phyloP scores from a whole-genome alignment of 495 filamentous ascomycete species.

The Aspergillus biplanus region DNA sequence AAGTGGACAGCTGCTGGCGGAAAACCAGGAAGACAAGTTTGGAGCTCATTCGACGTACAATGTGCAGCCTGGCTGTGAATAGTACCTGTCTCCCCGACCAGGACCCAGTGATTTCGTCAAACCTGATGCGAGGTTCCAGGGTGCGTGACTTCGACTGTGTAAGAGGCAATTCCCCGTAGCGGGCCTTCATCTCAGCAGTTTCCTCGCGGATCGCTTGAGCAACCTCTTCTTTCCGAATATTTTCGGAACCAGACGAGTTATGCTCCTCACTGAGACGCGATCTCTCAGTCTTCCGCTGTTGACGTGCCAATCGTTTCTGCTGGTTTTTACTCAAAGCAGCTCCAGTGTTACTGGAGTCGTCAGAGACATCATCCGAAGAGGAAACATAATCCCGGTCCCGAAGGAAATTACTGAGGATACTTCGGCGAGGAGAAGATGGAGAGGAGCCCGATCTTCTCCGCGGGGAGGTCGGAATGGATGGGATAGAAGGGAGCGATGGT shows the following conservation, averaged over 20 bases:
- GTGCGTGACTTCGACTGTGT: constrained; percentile 50
- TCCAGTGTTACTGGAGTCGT: constrained; percentile 39
- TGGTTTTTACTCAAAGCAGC: constrained; percentile 56
- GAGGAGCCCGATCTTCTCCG: constrained; percentile 13
- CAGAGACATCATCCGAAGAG: constrained; percentile 53
- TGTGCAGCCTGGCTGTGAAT: constrained; percentile 84
- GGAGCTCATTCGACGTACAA: constrained; percentile 79
- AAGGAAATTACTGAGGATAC: constrained; percentile 45
- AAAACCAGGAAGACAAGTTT: constrained; percentile 91
- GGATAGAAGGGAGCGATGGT: constrained; percentile 12
- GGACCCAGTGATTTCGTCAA: constrained; percentile 56
- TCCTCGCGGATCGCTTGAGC: constrained; percentile 39
- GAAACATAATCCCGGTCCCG: constrained; percentile 46
- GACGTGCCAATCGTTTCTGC: constrained; percentile 50
- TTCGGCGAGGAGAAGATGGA: constrained; percentile 41
- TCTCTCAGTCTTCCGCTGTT: constrained; percentile 44
- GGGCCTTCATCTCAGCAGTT: constrained; percentile 57
- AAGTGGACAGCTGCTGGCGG: constrained; percentile 73
- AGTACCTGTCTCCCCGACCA: constrained; percentile 69
- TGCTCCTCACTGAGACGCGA: constrained; percentile 57
- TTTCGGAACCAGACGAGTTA: constrained; percentile 51
- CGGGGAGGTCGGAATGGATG: constrained; percentile 23
- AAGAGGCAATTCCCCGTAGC: constrained; percentile 62
- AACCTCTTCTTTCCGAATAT: constrained; percentile 50
- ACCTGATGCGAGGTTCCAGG: constrained; percentile 45